These are phyloP conservation scores for Populus tremula DNA, from an alignment of 345 rosid species.

Conservation along the genomic window DNA sequence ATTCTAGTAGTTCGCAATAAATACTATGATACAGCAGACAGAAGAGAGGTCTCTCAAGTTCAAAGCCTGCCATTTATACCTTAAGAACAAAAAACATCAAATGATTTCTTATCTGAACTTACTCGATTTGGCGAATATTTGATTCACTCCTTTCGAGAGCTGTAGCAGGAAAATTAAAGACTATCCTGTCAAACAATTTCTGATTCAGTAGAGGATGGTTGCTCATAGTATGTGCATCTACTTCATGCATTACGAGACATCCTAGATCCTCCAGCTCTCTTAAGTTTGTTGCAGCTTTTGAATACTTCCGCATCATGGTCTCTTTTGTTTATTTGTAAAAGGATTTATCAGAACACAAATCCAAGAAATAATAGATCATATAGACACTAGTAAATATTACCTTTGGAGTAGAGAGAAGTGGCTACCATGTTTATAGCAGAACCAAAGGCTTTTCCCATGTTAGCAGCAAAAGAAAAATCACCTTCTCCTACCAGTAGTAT, in stretches of 20 bases:
- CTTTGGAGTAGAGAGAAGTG: constrained; percentile 42
- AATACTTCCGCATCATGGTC: background rate
- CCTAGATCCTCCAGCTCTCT: constrained; percentile 24
- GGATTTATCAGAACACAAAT: too few relatives aligned
- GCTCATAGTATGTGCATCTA: constrained; percentile 32
- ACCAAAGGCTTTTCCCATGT: constrained; percentile 49
- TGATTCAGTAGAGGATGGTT: constrained; percentile 4
- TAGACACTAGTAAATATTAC: background rate
- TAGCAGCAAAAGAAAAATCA: constrained; percentile 52
- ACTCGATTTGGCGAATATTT: constrained; percentile 26
- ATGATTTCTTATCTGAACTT: background rate
- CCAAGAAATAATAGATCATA: too few relatives aligned
- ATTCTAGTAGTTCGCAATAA: background rate
- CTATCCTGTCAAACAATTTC: constrained; percentile 26
- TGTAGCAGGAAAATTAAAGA: constrained; percentile 27
- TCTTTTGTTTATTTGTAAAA: too few relatives aligned
- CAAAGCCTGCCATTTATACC: background rate
- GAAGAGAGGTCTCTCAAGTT: too few relatives aligned
- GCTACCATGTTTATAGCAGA: constrained; percentile 46
- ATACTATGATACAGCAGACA: too few relatives aligned
- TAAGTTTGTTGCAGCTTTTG: constrained; percentile 13
- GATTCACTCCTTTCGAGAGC: background rate
- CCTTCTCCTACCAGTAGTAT: constrained; percentile 58
- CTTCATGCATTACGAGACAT: constrained; percentile 27
- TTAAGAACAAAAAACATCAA: background rate